These are phyloP conservation scores for Pseudonitzschia delicatissima DNA, from an alignment of 108 stramenopile genomes.

Conservation along the genomic window DNA sequence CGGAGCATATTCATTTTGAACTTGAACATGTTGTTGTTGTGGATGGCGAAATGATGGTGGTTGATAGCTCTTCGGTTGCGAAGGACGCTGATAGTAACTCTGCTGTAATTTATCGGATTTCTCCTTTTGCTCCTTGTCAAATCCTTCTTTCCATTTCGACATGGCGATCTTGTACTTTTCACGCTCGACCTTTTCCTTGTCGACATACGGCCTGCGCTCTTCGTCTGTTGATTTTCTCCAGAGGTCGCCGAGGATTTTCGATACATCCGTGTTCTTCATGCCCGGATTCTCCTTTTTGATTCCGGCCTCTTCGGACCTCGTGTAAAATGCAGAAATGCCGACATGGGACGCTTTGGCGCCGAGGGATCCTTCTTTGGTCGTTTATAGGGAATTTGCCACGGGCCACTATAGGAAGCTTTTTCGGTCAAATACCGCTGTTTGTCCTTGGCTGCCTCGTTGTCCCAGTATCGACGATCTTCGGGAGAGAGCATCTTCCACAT, in stretches of 20 bases:
- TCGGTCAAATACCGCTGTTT: slow-evolving; percentile 51
- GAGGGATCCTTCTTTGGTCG: slow-evolving; percentile 55
- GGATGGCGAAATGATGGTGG: neutral
- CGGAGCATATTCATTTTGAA: too few relatives aligned
- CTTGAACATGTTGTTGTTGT: neutral
- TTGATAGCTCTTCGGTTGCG: neutral
- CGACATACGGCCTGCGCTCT: slow-evolving; percentile 35
- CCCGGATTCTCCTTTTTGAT: slow-evolving; percentile 45
- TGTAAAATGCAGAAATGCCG: slow-evolving; percentile 47
- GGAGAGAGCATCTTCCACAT: slow-evolving; percentile 41
- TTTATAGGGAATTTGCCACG: slow-evolving; percentile 52
- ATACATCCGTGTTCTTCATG: slow-evolving; percentile 59
- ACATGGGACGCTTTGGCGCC: slow-evolving; percentile 58
- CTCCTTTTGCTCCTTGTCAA: slow-evolving; percentile 20
- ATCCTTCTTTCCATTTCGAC: slow-evolving; percentile 34
- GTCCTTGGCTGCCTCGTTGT: slow-evolving; percentile 54
- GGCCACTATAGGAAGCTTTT: slow-evolving; percentile 51
- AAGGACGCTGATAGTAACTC: neutral
- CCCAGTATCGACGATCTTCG: slow-evolving; percentile 48
- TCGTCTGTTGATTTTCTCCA: slow-evolving; percentile 46
- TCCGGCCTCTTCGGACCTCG: slow-evolving; percentile 23
- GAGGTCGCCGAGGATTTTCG: slow-evolving; percentile 39
- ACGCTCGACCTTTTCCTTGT: slow-evolving; percentile 49
- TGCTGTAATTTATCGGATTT: neutral
- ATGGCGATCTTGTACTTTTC: slow-evolving; percentile 57